A percentile compares a stretch with the other conserved stretches of the same genome.
These are phyloP conservation scores for Aotearoamyces nothofagi DNA, from an alignment of 2,329 filamentous ascomycete species.

Conservation along the genomic window DNA sequence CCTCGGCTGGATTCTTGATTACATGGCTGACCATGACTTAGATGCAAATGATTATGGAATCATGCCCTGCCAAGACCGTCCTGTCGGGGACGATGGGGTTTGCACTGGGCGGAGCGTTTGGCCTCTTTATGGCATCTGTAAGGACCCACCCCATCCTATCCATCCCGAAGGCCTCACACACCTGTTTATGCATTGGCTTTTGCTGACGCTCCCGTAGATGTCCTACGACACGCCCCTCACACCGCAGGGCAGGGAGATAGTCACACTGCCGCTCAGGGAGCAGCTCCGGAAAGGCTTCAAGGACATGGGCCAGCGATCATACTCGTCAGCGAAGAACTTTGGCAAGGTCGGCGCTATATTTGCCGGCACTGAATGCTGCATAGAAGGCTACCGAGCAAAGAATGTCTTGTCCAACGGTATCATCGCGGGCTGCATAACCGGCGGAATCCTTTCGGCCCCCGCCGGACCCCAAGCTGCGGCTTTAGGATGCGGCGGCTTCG, in stretches of 20 bases:
- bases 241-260: slow-evolving; percentile 25
- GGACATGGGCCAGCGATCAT: slow-evolving; percentile 83
- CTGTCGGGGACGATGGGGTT: slow-evolving; percentile 92
- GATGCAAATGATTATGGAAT: slow-evolving; percentile 53
- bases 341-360: slow-evolving; percentile 86
- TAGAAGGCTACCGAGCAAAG: slow-evolving; percentile 84
- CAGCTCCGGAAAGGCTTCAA: slow-evolving; percentile 79
- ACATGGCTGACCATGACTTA: slow-evolving; percentile 3
- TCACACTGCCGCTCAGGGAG: slow-evolving; percentile 63
- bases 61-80: slow-evolving; percentile 74
- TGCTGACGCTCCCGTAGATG: slow-evolving; percentile 45
- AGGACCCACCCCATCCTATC: slow-evolving; percentile 20
- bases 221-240: slow-evolving; percentile 84
- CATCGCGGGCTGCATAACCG: slow-evolving; percentile 78
- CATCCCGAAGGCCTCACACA: background rate
- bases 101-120: slow-evolving; percentile 83
- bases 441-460: slow-evolving; percentile 71
- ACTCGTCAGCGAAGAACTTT: slow-evolving; percentile 83
- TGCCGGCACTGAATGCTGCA: slow-evolving; percentile 84
- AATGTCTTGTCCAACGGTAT: slow-evolving; percentile 87
- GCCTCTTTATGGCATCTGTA: slow-evolving; percentile 96
- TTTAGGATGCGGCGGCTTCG: slow-evolving; percentile 83
- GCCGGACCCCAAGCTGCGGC: slow-evolving; percentile 81
- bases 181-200: background rate
- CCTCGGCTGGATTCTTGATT: too few relatives aligned